Conservation (phyloP, 495 filamentous ascomycete genomes). For the Hyaloscypha bicolor region DNA sequence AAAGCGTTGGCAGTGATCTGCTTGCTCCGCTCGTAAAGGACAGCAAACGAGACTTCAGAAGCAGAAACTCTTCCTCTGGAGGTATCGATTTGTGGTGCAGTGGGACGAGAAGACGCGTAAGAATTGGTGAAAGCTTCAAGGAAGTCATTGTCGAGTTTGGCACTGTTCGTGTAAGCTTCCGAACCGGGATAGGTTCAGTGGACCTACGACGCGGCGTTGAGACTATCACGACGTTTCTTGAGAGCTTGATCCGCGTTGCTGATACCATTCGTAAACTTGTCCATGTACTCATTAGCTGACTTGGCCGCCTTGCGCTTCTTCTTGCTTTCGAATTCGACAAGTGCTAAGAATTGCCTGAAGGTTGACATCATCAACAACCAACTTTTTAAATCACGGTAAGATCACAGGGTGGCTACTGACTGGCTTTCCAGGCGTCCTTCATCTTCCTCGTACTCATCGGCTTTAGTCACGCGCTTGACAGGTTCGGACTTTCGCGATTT, state of each 20-base stretch:
- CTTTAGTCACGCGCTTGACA: conserved; percentile 24
- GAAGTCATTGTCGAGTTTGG: conserved; percentile 16
- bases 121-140: conserved; percentile 17
- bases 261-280: conserved; percentile 21
- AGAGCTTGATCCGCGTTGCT: conserved; percentile 20
- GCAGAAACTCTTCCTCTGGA: neutral
- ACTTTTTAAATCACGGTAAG: neutral
- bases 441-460: conserved; percentile 43
- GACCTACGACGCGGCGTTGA: conserved; percentile 3
- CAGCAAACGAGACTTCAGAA: conserved; percentile 15
- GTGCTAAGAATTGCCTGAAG: conserved; percentile 3
- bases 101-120: conserved; percentile 16
- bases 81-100: neutral
- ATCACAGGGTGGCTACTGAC: conserved; percentile 22
- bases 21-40: conserved; percentile 9
- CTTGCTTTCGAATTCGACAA: conserved; percentile 15
- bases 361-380: neutral
- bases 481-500: conserved; percentile 23
- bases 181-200: neutral
- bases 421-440: conserved; percentile 37
- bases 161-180: neutral
- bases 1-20: conserved; percentile 9
- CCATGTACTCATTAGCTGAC: conserved; percentile 28
- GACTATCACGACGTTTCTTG: neutral
- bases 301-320: conserved; percentile 30